Percentiles rank a stretch among this genome's conserved stretches.
phyloP scores from a whole-genome alignment of 495 filamentous ascomycete genomes.

The Aspergillus wentii region DNA sequence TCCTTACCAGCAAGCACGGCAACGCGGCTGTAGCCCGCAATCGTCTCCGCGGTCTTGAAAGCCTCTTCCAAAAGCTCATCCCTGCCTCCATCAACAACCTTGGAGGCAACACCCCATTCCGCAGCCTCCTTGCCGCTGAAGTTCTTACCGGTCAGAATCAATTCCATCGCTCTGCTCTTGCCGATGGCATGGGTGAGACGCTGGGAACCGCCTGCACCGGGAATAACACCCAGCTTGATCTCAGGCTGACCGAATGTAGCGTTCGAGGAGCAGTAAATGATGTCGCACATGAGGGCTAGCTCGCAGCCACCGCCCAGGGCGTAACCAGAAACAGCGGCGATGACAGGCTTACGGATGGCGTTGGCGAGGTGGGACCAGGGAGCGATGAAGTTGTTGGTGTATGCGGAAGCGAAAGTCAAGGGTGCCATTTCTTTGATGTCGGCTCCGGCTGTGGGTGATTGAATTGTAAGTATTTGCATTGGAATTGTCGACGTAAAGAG shows the following conservation, averaged over 20 bases:
- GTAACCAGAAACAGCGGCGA: constrained; percentile 90
- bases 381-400: constrained; percentile 86
- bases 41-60: constrained; percentile 78
- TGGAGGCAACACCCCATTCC: constrained; percentile 85
- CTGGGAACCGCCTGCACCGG: constrained; percentile 88
- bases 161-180: constrained; percentile 88
- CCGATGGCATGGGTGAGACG: constrained; percentile 83
- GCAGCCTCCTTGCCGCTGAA: constrained; percentile 79
- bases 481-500: not conserved
- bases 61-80: constrained; percentile 76
- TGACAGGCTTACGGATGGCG: constrained; percentile 81
- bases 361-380: constrained; percentile 82
- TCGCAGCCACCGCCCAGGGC: constrained; percentile 95
- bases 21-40: constrained; percentile 74
- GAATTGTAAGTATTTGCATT: constrained; percentile 2
- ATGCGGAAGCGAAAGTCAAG: constrained; percentile 79
- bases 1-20: constrained; percentile 92
- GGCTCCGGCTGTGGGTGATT: constrained; percentile 61
- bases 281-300: constrained; percentile 95
- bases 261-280: constrained; percentile 77
- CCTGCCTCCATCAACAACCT: constrained; percentile 67
- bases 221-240: constrained; percentile 89
- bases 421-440: constrained; percentile 99
- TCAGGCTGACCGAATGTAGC: constrained; percentile 96
- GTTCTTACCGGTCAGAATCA: constrained; percentile 81